Percentiles rank a stretch among this genome's conserved stretches.
Evolutionary conservation across 768 basidiomycete species (phyloP).

Genomic region (Basidioascus undulatus): DNA sequence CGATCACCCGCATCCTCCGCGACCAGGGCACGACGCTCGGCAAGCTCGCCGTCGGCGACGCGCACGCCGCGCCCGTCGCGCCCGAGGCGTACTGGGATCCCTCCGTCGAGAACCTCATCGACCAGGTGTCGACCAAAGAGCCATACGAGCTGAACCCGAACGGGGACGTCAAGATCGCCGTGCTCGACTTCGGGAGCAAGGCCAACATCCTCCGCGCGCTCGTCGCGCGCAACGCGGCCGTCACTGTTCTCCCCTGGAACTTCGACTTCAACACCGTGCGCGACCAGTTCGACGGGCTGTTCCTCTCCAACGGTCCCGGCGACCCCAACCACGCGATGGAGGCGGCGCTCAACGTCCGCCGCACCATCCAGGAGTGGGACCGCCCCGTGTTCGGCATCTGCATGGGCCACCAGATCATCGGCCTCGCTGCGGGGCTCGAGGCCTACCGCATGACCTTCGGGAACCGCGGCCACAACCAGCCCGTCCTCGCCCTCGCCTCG

Average conservation of each 20-base stretch:
- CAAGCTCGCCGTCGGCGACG: constrained; percentile 57
- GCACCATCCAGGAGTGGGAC: constrained; percentile 64
- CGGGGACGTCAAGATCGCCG: constrained; percentile 76
- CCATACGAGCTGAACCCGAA: constrained; percentile 65
- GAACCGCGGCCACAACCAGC: constrained; percentile 98
- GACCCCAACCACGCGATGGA: constrained; percentile 75
- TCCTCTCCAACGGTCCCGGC: constrained; percentile 90
- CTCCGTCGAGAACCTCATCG: constrained; percentile 70
- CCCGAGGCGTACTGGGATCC: constrained; percentile 79
- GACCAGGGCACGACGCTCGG: constrained; percentile 95
- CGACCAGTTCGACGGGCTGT: constrained; percentile 79
- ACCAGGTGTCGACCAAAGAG: constrained; percentile 63
- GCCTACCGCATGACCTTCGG: constrained; percentile 98
- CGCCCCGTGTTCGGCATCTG: constrained; percentile 94
- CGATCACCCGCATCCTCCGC: constrained; percentile 74
- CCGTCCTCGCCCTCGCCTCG: constrained; percentile 82
- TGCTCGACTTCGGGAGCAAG: constrained; percentile 92
- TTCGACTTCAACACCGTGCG: constrained; percentile 81
- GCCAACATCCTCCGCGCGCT: constrained; percentile 90
- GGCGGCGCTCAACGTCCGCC: constrained; percentile 52
- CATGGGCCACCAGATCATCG: constrained; percentile 97
- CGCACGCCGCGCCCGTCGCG: constrained; percentile 32
- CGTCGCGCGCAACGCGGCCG: constrained; percentile 66
- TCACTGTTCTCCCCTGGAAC: constrained; percentile 94
- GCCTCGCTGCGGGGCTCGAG: constrained; percentile 87